phyloP scores from a whole-genome alignment of 768 basidiomycete genomes.

The Tulasnella sp. region DNA sequence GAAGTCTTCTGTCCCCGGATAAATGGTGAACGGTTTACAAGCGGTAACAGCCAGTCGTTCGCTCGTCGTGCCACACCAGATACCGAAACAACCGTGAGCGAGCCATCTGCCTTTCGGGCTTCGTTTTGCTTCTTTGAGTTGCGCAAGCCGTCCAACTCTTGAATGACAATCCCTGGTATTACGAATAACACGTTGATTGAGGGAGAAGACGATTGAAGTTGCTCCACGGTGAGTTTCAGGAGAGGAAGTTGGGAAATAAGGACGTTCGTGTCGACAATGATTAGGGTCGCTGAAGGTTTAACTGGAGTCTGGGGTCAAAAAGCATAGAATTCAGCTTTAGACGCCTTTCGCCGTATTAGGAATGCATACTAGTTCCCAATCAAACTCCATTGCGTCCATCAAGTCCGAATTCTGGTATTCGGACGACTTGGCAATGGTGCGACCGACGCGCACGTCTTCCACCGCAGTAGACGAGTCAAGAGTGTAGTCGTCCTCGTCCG shows the following conservation, averaged over 20 bases:
- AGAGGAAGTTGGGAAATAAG: conserved; percentile 63
- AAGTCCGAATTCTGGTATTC: conserved; percentile 15
- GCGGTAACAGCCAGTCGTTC: conserved; percentile 62
- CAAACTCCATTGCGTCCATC: conserved; percentile 23
- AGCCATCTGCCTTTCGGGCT: conserved; percentile 19
- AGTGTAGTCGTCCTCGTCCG: conserved; percentile 15
- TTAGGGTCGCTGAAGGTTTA: neutral
- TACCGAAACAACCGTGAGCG: conserved; percentile 36
- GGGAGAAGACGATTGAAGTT: conserved; percentile 33
- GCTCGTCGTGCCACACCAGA: conserved; percentile 68
- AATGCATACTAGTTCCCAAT: neutral
- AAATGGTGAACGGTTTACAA: conserved; percentile 49
- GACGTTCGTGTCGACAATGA: conserved; percentile 67
- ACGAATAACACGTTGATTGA: conserved; percentile 55
- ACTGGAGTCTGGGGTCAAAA: neutral
- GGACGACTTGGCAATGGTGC: neutral
- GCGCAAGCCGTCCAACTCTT: conserved; percentile 60
- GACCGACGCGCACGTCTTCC: neutral
- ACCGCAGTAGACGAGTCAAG: conserved; percentile 1
- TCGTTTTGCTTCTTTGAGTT: conserved; percentile 41
- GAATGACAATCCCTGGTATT: conserved; percentile 70
- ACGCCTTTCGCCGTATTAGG: neutral
- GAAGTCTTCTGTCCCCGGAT: conserved; percentile 59
- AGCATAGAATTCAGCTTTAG: neutral
- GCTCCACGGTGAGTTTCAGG: conserved; percentile 60